phyloP scores from a whole-genome alignment of 2,329 filamentous ascomycete genomes.

The Aspergillus pseudotamarii region DNA sequence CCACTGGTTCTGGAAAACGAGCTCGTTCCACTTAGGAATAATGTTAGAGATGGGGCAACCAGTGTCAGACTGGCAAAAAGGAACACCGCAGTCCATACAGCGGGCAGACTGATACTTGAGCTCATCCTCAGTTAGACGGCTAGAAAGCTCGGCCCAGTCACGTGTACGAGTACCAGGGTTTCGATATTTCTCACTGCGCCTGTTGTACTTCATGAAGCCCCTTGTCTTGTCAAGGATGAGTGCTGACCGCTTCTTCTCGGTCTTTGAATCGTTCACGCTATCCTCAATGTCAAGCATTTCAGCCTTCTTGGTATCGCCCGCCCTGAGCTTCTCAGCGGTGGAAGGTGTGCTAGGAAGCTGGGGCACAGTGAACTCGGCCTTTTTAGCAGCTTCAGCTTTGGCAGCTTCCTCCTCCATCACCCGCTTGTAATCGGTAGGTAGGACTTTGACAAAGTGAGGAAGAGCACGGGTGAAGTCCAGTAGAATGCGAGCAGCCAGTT shows the following conservation, averaged over 20 bases:
- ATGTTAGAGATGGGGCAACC: conserved; percentile 97
- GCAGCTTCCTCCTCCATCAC: conserved; percentile 82
- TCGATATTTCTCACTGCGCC: conserved; percentile 91
- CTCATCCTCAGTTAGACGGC: conserved; percentile 87
- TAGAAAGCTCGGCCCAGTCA: conserved; percentile 90
- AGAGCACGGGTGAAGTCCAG: conserved; percentile 94
- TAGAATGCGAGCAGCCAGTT: conserved; percentile 87
- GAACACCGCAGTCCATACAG: conserved; percentile 98
- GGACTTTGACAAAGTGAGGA: conserved; percentile 86
- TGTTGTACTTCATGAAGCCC: conserved; percentile 96
- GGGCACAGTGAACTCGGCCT: conserved; percentile 78
- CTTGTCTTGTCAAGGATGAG: conserved; percentile 96
- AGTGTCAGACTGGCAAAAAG: conserved; percentile 95
- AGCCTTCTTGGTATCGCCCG: conserved; percentile 67
- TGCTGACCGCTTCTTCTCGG: conserved; percentile 86
- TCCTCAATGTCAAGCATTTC: conserved; percentile 87
- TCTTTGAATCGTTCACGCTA: conserved; percentile 78
- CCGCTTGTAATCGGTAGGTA: conserved; percentile 95
- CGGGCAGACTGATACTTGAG: conserved; percentile 95
- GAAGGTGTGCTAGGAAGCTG: conserved; percentile 64
- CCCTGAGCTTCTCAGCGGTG: conserved; percentile 59
- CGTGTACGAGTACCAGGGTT: conserved; percentile 79
- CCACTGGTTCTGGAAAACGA: conserved; percentile 79
- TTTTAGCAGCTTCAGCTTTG: conserved; percentile 83
- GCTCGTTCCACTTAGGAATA: conserved; percentile 94